These are phyloP conservation scores for Verticillium nubilum DNA, from an alignment of 2,329 filamentous ascomycete genomes.

Conservation along the genomic window DNA sequence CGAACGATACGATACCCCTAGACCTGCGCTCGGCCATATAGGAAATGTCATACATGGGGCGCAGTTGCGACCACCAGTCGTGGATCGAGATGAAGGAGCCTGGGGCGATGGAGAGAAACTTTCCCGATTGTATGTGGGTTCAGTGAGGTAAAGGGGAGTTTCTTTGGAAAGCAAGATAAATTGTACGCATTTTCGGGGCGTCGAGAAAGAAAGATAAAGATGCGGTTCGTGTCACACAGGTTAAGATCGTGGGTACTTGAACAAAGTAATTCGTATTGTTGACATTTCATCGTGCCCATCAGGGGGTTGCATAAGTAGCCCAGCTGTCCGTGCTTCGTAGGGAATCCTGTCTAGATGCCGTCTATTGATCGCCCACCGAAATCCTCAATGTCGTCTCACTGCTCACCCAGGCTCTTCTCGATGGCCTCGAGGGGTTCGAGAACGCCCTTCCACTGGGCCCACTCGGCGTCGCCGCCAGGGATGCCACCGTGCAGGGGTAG, in stretches of 20 bases:
- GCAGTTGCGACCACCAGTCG: not conserved
- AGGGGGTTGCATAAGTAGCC: not conserved
- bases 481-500: slow-evolving; percentile 54
- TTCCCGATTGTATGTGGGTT: not conserved
- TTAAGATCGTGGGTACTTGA: not conserved
- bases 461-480: slow-evolving; percentile 50
- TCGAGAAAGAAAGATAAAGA: not conserved
- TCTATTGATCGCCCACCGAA: not conserved
- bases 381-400: not conserved
- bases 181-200: not conserved
- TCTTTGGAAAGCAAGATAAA: not conserved
- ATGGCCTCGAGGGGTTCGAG: slow-evolving; percentile 37
- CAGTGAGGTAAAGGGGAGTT: not conserved
- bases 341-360: not conserved
- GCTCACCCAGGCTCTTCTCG: slow-evolving; percentile 23
- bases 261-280: not conserved
- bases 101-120: not conserved
- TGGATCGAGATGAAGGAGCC: not conserved
- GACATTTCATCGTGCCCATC: not conserved
- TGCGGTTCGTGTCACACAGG: not conserved
- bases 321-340: not conserved
- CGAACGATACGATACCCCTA: not conserved
- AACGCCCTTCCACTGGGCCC: slow-evolving; percentile 45
- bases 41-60: not conserved
- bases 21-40: not conserved